Evolutionary conservation across 352 stramenopile species (phyloP).

Genomic region (Pythium aquatile): DNA sequence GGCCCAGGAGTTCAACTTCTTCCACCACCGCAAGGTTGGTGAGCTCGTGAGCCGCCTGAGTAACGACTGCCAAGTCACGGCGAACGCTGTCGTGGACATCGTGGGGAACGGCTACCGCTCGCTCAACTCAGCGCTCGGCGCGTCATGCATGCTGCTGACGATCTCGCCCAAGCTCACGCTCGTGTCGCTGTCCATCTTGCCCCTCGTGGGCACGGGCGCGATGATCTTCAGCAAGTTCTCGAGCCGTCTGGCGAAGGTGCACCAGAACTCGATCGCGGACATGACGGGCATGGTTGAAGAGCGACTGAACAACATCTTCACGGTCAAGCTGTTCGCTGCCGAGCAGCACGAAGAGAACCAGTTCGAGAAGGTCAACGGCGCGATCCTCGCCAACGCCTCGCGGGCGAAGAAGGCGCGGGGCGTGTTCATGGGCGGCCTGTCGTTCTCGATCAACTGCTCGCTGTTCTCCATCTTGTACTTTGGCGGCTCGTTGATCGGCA

Average conservation of each 20-base stretch:
- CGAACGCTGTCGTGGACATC: conserved; percentile 85
- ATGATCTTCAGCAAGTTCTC: conserved; percentile 88
- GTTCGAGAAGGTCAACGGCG: conserved; percentile 70
- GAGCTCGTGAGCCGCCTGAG: conserved; percentile 86
- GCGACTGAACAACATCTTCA: conserved; percentile 86
- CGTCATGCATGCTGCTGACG: conserved; percentile 84
- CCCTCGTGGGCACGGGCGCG: conserved; percentile 67
- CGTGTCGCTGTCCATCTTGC: conserved; percentile 83
- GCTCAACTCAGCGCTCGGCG: conserved; percentile 86
- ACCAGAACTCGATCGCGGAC: conserved; percentile 72
- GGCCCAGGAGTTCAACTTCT: conserved; percentile 84
- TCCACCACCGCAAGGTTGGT: conserved; percentile 74
- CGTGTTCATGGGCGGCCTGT: conserved; percentile 89
- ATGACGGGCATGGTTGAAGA: conserved; percentile 87
- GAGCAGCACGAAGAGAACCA: conserved; percentile 62
- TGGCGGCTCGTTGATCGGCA: conserved; percentile 81
- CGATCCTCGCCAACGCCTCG: conserved; percentile 65
- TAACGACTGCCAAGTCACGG: conserved; percentile 87
- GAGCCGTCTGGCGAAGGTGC: conserved; percentile 67
- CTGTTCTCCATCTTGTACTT: conserved; percentile 91
- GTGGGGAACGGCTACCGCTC: conserved; percentile 86
- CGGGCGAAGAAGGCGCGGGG: conserved; percentile 78
- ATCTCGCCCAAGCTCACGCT: conserved; percentile 90
- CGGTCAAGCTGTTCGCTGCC: conserved; percentile 87
- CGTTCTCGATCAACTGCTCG: conserved; percentile 86